Evolutionary conservation across 2,329 filamentous ascomycete species (phyloP), one percentile per base, ranked within the genome.

Genomic region (Penicillium brevicompactum): DNA sequence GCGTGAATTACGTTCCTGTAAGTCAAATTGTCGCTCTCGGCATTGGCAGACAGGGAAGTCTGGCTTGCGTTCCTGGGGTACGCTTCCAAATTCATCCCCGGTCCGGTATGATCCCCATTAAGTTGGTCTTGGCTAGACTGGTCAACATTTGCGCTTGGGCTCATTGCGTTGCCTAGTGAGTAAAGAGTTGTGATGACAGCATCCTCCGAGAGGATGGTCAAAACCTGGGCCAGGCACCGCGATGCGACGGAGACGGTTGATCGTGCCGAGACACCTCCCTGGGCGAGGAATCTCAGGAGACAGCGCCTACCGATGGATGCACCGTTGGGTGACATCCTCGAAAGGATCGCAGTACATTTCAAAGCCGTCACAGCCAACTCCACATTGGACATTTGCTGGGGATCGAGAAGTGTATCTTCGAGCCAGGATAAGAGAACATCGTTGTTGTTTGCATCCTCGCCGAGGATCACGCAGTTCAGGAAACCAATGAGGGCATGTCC

Each of bases 111-210:
- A 43, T 70, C 69, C 5, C 64, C 65, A 16, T 65, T 44, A 11
- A 60, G 41, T 64, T 68, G 59, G 61, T 72, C 58, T 53, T 73
- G 73, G 56, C 72, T 66, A 24, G 63, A 57, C 51, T 80, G 80
- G 30, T 85, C 83, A 32, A 78, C 67, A 16, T 75, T 76, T 6
- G 82, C 80, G 45, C 84, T 86, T 5, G 91, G 87, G 64, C 92
- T 97, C 13, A 99, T 81, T 4, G 96, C 89, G 70, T 99, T 99
- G 18, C 94, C 94, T n/a, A 99, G 82, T 0, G 92, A 94, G 75
- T 99, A 99, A 9, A 99, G 80, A 1, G 92, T 97, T 5, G 92
- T 96, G 62, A 99, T 97, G 34, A 96, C 84, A 34, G 92, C 88
- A 77, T 99, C 94, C 65, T 96, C 90, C 1, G 94, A 96, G 11